Conservation (phyloP, 768 basidiomycete species). For the Porpolomopsis calyptriformis region DNA sequence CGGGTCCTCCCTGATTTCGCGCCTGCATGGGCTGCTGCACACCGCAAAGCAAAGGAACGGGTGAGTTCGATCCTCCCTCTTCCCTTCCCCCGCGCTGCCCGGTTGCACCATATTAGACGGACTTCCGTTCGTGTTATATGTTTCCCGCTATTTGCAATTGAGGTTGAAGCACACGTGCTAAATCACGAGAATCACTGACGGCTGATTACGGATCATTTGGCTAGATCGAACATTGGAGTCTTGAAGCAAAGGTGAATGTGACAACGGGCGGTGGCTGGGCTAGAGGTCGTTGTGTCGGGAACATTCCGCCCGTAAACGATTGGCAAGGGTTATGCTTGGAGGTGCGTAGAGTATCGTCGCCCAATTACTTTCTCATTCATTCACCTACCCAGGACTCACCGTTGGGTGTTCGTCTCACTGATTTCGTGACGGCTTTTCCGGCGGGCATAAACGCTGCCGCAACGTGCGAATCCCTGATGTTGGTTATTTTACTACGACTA, state of each 20-base stretch:
- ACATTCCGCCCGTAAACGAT: conserved; percentile 18
- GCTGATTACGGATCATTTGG: too few relatives aligned
- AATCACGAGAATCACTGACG: too few relatives aligned
- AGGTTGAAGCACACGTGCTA: too few relatives aligned
- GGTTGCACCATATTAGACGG: too few relatives aligned
- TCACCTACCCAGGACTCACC: conserved; percentile 48
- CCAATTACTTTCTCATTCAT: not conserved
- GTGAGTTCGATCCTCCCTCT: conserved; percentile 23
- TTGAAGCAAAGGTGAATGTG: conserved; percentile 56
- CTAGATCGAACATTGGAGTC: conserved; percentile 38
- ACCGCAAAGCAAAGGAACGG: conserved; percentile 45
- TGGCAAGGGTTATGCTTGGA: conserved; percentile 70
- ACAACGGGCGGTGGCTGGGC: conserved; percentile 61
- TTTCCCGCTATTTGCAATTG: too few relatives aligned
- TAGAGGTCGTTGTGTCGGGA: conserved; percentile 56
- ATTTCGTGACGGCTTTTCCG: conserved; percentile 72
- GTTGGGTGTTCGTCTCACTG: conserved; percentile 65
- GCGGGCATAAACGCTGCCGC: conserved; percentile 76
- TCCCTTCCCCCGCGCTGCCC: too few relatives aligned
- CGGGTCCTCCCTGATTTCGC: conserved; percentile 35
- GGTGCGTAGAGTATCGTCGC: conserved; percentile 37
- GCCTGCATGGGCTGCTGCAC: conserved; percentile 50
- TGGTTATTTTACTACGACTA: not conserved
- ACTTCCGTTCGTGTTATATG: too few relatives aligned
- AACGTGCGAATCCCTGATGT: conserved; percentile 41